A percentile compares a stretch with the other conserved stretches of the same genome.
These are phyloP conservation scores for Eimeria praecox DNA, from an alignment of 169 alveolate species.

Conservation along the genomic window DNA sequence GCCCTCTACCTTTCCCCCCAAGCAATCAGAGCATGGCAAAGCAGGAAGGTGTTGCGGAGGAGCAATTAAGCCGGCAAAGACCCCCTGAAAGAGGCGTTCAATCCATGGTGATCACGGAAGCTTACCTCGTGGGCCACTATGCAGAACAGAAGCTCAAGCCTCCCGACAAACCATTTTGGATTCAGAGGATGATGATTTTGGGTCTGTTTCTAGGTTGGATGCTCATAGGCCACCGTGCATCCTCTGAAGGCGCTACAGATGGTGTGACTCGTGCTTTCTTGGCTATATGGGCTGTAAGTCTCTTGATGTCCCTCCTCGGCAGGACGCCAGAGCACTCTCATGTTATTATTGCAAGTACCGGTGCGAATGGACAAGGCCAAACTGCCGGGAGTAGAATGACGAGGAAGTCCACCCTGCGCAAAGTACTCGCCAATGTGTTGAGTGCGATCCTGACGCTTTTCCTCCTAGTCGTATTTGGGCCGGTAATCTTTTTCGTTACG, in stretches of 20 bases:
- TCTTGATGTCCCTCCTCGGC: not conserved
- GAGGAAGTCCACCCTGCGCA: not conserved
- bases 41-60: not conserved
- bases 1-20: not conserved
- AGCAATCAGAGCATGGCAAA: not conserved
- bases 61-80: not conserved
- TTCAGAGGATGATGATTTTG: slow-evolving; percentile 7
- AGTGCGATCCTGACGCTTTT: not conserved
- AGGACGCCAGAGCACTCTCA: slow-evolving; percentile 17
- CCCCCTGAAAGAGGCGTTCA: not conserved
- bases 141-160: not conserved
- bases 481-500: not conserved
- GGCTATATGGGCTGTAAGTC: not conserved
- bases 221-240: not conserved
- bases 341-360: not conserved
- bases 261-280: slow-evolving; percentile 2
- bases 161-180: not conserved
- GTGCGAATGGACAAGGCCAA: not conserved
- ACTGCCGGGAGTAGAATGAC: not conserved
- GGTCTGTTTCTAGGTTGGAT: not conserved
- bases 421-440: slow-evolving; percentile 1
- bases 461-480: not conserved
- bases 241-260: not conserved
- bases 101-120: not conserved
- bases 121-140: not conserved